These are phyloP conservation scores for Penicillium olsonii DNA, from an alignment of 2,329 filamentous ascomycete species.

Conservation along the genomic window DNA sequence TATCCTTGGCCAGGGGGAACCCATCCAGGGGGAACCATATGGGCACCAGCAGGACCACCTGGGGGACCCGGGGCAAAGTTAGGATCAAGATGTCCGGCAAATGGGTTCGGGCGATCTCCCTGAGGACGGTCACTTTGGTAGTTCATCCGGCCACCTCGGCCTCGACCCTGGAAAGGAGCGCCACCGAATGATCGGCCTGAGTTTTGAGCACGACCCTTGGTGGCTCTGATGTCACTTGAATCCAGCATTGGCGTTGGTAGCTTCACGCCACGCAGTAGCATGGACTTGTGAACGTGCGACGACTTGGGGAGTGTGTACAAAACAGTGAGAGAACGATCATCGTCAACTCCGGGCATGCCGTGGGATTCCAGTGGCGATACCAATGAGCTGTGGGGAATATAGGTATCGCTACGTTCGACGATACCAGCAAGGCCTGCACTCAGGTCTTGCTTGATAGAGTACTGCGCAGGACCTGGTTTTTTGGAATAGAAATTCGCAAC, in stretches of 20 bases:
- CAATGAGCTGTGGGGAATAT: constrained; percentile 81
- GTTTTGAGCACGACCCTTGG: constrained; percentile 66
- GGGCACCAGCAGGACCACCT: constrained; percentile 30
- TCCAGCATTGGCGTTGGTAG: constrained; percentile 72
- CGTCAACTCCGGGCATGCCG: constrained; percentile 74
- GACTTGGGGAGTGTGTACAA: constrained; percentile 79
- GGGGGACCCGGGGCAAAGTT: constrained; percentile 40
- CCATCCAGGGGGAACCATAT: constrained; percentile 38
- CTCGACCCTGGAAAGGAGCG: constrained; percentile 57
- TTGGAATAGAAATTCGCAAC: constrained; percentile 89
- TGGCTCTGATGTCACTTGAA: constrained; percentile 71
- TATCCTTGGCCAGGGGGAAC: constrained; percentile 33
- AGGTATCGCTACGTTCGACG: constrained; percentile 78
- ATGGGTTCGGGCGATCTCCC: constrained; percentile 45
- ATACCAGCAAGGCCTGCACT: constrained; percentile 79
- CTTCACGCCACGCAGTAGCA: constrained; percentile 83
- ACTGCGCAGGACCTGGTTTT: constrained; percentile 67
- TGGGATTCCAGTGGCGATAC: constrained; percentile 73
- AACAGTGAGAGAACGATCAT: constrained; percentile 86
- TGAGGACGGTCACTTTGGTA: constrained; percentile 47
- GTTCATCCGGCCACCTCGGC: constrained; percentile 55
- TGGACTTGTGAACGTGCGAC: constrained; percentile 80
- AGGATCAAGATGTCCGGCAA: constrained; percentile 50
- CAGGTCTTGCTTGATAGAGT: constrained; percentile 71
- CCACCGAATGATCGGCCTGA: constrained; percentile 72